phyloP scores from a whole-genome alignment of 352 stramenopile species.

The Pythium aristosporum region DNA sequence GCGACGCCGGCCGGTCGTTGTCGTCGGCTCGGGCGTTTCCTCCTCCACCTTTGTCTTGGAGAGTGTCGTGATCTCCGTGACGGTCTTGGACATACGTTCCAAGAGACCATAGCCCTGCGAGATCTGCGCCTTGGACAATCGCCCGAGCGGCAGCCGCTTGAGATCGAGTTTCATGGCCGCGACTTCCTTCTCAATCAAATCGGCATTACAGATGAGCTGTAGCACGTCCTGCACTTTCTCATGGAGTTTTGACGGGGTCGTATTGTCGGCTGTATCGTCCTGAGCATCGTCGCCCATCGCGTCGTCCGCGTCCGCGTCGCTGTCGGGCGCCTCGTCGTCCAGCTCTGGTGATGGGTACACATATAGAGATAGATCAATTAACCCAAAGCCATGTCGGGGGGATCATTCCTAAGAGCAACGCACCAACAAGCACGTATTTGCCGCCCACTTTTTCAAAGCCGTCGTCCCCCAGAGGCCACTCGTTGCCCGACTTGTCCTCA shows the following conservation, averaged over 20 bases:
- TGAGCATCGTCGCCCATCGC: constrained; percentile 11
- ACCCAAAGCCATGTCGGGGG: no score
- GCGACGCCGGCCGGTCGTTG: constrained; percentile 10
- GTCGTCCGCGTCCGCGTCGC: constrained; percentile 3
- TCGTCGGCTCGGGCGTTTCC: not conserved
- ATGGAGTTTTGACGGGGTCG: constrained; percentile 17
- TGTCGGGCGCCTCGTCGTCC: constrained; percentile 23
- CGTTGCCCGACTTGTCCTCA: constrained; percentile 59
- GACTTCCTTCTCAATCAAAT: constrained; percentile 34
- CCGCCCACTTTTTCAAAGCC: constrained; percentile 45
- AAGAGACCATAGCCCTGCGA: constrained; percentile 57
- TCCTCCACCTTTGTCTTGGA: constrained; percentile 9
- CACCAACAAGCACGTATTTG: constrained; percentile 74
- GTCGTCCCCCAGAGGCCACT: no score
- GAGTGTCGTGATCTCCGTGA: constrained; percentile 44
- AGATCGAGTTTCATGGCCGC: constrained; percentile 38
- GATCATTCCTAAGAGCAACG: no score
- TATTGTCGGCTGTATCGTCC: not conserved
- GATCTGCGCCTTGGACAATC: constrained; percentile 59
- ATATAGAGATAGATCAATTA: no score
- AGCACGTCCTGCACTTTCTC: constrained; percentile 27
- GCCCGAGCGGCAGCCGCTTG: constrained; percentile 32
- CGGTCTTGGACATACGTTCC: constrained; percentile 40
- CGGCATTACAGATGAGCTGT: constrained; percentile 35
- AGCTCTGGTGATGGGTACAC: constrained; percentile 12